Evolutionary conservation across 352 stramenopile genomes (phyloP), one percentile per base, ranked within the genome.

Genomic region (Phytophthora nicotianae): DNA sequence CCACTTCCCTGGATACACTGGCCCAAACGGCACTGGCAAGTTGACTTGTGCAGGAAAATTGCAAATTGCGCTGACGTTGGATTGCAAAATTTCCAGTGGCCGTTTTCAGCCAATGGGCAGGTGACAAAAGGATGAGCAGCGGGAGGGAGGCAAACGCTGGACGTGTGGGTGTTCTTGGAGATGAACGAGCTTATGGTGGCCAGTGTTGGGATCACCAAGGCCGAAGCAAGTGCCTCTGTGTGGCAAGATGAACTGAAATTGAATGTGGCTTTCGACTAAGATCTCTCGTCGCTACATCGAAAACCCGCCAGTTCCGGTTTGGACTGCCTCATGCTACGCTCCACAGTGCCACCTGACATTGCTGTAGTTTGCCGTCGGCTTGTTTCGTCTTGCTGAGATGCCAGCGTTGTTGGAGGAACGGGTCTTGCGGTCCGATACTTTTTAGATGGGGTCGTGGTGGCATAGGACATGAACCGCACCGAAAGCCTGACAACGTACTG

Each of bases 101-200:
- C 16, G n/a, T 58, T 62, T 54, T 62, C 42, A 62, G 29, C 54
- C 54, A 62, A 62, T 62, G 54, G 27, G 10, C 20, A 47, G 16
- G 3, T 11, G 50, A n/a, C 6, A 42, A 23, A n/a, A n/a, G n/a
- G n/a, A n/a, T n/a, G n/a, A n/a, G n/a, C n/a, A n/a, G n/a, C n/a
- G n/a, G n/a, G n/a, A n/a, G n/a, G n/a, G n/a, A n/a, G n/a, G n/a
- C n/a, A 35, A 43, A 16, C 14, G 17, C 47, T 4, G 20, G 11
- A 16, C 23, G 47, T 43, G 14, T 41, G 11, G 32, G 32, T 38
- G 2, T n/a, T 10, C 9, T 33, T 33, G 5, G 27, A 33, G 21
- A 11, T n/a, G n/a, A 23, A n/a, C 21, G n/a, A 43, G 2, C 16
- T 7, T 23, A 4, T 23, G 37, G 37, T 21, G 16, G 5, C 9